Evolutionary conservation across 441 rosid genomes (phyloP).

Genomic region (Francoa sonchifolia): DNA sequence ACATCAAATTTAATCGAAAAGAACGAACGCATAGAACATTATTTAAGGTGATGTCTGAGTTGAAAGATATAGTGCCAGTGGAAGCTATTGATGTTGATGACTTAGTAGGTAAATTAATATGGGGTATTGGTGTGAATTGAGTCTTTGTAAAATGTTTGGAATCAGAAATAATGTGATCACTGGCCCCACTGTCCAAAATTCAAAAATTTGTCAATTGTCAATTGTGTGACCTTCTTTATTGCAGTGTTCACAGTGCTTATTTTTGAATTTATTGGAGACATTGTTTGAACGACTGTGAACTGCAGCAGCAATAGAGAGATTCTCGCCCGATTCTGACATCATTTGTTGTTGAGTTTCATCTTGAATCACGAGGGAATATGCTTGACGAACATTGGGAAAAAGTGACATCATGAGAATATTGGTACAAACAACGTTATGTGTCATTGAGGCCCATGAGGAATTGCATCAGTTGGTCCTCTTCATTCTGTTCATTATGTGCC

Average conservation of each 20-base stretch:
- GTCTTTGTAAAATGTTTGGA: too few species aligned
- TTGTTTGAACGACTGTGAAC: not conserved
- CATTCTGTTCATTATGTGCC: too few species aligned
- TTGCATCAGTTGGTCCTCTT: too few species aligned
- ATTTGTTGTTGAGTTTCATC: constrained; percentile 10
- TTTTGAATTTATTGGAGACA: not conserved
- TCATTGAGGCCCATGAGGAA: constrained; percentile 6
- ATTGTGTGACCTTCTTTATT: not conserved
- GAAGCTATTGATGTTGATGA: too few species aligned
- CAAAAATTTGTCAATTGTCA: not conserved
- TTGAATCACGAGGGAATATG: constrained; percentile 1
- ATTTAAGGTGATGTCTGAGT: too few species aligned
- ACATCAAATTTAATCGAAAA: constrained; percentile 3
- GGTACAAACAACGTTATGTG: not conserved
- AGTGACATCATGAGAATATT: constrained; percentile 9
- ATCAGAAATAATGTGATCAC: not conserved
- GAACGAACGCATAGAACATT: not conserved
- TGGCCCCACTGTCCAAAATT: not conserved
- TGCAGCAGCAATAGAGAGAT: constrained; percentile 5
- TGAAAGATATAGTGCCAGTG: too few species aligned
- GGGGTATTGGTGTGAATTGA: too few species aligned
- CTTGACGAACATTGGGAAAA: constrained; percentile 4
- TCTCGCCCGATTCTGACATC: constrained; percentile 2
- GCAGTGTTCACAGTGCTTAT: constrained; percentile 8
- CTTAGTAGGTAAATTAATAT: too few species aligned